phyloP scores from a whole-genome alignment of 2,329 filamentous ascomycete species.

The Botrytis aclada region DNA sequence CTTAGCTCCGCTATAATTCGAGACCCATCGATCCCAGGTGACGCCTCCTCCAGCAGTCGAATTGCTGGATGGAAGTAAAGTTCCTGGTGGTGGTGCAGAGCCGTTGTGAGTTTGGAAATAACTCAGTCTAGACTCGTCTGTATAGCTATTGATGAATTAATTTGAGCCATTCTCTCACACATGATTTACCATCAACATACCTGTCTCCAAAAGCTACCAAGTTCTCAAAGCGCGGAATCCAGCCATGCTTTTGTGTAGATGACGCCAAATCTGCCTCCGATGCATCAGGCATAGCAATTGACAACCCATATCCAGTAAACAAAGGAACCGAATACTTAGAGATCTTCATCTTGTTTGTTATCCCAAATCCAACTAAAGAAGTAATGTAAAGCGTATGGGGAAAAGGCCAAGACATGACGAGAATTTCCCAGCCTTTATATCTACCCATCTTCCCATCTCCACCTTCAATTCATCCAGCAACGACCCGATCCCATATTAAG shows the following conservation, averaged over 20 bases:
- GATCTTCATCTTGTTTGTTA: neutral
- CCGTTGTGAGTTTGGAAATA: constrained; percentile 62
- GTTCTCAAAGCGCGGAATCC: constrained; percentile 53
- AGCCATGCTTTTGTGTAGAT: constrained; percentile 2
- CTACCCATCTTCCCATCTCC: neutral
- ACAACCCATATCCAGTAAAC: neutral
- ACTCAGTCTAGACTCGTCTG: constrained; percentile 64
- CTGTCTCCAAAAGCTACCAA: constrained; percentile 72
- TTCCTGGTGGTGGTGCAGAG: constrained; percentile 59
- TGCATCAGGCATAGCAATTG: neutral
- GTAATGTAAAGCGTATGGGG: neutral
- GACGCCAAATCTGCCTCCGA: neutral
- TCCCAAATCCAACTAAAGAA: neutral
- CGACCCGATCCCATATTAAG: neutral
- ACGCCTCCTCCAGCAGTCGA: constrained; percentile 62
- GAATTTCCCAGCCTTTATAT: constrained; percentile 1
- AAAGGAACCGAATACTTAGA: neutral
- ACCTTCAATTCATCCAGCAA: neutral
- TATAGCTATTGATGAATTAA: constrained; percentile 49
- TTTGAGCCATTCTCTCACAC: neutral
- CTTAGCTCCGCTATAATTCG: constrained; percentile 54
- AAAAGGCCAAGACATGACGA: neutral
- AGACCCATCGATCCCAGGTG: constrained; percentile 66
- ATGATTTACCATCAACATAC: constrained; percentile 29
- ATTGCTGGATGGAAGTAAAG: constrained; percentile 45